phyloP scores from a whole-genome alignment of 495 filamentous ascomycete species.

The Aspergillus homomorphus region DNA sequence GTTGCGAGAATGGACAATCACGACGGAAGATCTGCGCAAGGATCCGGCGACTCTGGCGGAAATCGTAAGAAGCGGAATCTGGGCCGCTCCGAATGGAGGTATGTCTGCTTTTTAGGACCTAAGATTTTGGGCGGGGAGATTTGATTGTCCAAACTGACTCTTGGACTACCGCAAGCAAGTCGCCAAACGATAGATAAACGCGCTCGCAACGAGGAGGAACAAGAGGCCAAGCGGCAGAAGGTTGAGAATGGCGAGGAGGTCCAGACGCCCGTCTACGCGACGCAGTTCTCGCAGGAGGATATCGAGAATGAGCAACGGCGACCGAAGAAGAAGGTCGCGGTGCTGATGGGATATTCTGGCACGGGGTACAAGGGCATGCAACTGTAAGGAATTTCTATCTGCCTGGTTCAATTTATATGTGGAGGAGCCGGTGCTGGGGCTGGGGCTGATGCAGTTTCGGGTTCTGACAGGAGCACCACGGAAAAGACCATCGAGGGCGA shows the following conservation, averaged over 20 bases:
- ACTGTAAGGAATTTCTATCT: conserved; percentile 56
- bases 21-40: conserved; percentile 31
- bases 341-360: conserved; percentile 91
- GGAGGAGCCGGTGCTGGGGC: no score
- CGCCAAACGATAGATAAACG: conserved; percentile 62
- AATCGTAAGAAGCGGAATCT: conserved; percentile 61
- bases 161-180: conserved; percentile 61
- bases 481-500: conserved; percentile 98
- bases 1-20: conserved; percentile 36
- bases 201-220: conserved; percentile 54
- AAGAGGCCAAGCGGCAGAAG: conserved; percentile 57
- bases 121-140: not conserved
- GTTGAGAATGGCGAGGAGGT: conserved; percentile 46
- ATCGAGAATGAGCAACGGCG: conserved; percentile 78
- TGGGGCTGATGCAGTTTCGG: conserved; percentile 11
- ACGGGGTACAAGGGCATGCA: conserved; percentile 99
- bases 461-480: conserved; percentile 50
- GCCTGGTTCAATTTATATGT: no score
- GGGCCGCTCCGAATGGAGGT: conserved; percentile 66
- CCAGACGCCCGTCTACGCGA: conserved; percentile 45
- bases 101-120: conserved; percentile 24
- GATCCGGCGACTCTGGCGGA: conserved; percentile 38
- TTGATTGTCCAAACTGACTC: conserved; percentile 11
- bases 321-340: conserved; percentile 93
- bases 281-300: conserved; percentile 68